Conservation (phyloP, 129 eudicot species). For the Artemisia annua region DNA sequence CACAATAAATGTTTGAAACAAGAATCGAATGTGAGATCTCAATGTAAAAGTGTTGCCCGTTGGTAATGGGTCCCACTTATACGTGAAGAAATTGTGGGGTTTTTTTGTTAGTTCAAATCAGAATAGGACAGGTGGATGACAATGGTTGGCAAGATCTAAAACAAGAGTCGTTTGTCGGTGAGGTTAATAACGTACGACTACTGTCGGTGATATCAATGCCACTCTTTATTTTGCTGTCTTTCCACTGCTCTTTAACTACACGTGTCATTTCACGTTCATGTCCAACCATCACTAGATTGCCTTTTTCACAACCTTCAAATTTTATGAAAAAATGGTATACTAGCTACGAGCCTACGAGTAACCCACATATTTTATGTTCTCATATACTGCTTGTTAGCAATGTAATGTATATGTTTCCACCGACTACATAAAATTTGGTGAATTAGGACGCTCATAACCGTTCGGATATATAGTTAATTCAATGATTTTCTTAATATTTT, state of each 20-base stretch:
- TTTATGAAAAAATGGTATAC: too few relatives aligned
- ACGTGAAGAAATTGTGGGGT: slow-evolving; percentile 4
- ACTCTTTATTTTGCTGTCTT: slow-evolving; percentile 3
- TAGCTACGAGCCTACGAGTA: too few relatives aligned
- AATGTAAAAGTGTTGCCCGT: neutral
- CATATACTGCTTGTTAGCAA: too few relatives aligned
- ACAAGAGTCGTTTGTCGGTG: slow-evolving; percentile 17
- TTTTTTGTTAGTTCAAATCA: neutral
- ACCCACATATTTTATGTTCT: too few relatives aligned
- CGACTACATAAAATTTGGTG: too few relatives aligned
- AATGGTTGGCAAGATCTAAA: slow-evolving; percentile 12
- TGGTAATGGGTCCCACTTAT: neutral
- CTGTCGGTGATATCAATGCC: slow-evolving; percentile 32
- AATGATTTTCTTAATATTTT: too few relatives aligned
- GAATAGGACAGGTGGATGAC: neutral
- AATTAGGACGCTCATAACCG: too few relatives aligned
- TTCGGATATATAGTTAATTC: too few relatives aligned
- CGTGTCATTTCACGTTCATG: neutral
- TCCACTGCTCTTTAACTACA: neutral
- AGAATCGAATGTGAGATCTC: too few relatives aligned
- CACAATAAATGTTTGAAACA: too few relatives aligned
- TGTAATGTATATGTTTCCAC: too few relatives aligned
- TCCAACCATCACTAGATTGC: neutral
- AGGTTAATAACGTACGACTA: slow-evolving; percentile 17
- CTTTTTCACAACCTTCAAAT: neutral